Evolutionary conservation across 352 stramenopile species (phyloP).

Genomic region (Phytophthora megakarya): DNA sequence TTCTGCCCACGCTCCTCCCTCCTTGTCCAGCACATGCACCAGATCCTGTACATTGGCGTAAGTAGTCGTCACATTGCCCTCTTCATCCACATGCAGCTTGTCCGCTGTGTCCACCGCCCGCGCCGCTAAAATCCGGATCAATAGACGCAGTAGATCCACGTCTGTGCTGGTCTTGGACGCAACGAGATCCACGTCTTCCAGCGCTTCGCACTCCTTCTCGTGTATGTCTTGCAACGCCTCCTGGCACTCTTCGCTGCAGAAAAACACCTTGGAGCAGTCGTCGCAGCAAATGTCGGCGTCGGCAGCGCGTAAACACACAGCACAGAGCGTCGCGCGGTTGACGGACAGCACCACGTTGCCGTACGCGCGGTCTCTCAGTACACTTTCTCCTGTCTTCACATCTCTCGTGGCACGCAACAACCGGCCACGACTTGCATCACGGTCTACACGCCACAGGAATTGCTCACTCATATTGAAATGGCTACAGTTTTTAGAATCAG

Average conservation of each 20-base stretch:
- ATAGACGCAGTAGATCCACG: conserved; percentile 45
- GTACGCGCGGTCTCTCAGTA: conserved; percentile 43
- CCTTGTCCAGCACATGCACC: conserved; percentile 42
- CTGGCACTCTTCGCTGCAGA: conserved; percentile 51
- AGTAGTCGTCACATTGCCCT: conserved; percentile 24
- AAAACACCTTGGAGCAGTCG: conserved; percentile 53
- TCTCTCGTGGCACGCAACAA: conserved; percentile 35
- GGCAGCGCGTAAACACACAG: conserved; percentile 42
- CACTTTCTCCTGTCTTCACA: conserved; percentile 33
- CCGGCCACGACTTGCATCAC: conserved; percentile 29
- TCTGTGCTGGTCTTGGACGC: conserved; percentile 47
- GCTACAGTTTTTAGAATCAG: conserved; percentile 8
- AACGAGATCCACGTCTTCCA: conserved; percentile 52
- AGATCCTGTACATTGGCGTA: conserved; percentile 48
- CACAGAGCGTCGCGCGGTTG: conserved; percentile 40
- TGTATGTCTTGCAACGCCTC: conserved; percentile 41
- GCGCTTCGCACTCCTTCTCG: conserved; percentile 46
- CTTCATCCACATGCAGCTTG: conserved; percentile 25
- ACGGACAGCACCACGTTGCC: conserved; percentile 42
- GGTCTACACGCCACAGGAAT: conserved; percentile 44
- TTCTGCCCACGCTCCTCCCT: conserved; percentile 34
- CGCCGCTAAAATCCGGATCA: conserved; percentile 46
- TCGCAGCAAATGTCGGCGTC: conserved; percentile 59
- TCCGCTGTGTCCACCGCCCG: conserved; percentile 30
- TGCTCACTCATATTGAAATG: conserved; percentile 19